phyloP scores from a whole-genome alignment of 805 yeast genomes.

The Suhomyces sp. region DNA sequence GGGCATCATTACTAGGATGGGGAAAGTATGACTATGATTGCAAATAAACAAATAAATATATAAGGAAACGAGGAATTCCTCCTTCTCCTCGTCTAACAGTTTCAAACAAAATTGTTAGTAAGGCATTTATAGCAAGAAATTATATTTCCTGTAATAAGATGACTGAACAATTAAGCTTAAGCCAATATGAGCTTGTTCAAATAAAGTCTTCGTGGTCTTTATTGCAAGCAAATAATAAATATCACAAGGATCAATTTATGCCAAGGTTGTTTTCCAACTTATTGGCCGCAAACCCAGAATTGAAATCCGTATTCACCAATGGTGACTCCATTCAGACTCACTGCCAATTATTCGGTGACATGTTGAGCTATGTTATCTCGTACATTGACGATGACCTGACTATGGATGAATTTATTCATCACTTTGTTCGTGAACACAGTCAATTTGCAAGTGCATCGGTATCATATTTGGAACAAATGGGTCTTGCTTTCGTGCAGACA shows the following conservation, averaged over 20 bases:
- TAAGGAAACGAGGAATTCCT: neutral
- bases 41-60: neutral
- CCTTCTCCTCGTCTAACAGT: neutral
- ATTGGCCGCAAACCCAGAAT: conserved; percentile 27
- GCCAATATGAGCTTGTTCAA: conserved; percentile 15
- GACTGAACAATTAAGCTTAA: conserved; percentile 4
- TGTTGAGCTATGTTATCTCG: conserved; percentile 29
- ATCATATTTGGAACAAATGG: conserved; percentile 41
- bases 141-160: neutral
- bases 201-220: conserved; percentile 35
- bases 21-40: neutral
- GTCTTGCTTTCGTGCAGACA: conserved; percentile 36
- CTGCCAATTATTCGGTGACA: conserved; percentile 33
- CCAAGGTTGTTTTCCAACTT: conserved; percentile 33
- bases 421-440: conserved; percentile 31
- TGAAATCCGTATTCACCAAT: conserved; percentile 25
- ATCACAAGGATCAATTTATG: conserved; percentile 29
- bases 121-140: neutral
- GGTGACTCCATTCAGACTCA: conserved; percentile 27
- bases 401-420: conserved; percentile 33
- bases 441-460: conserved; percentile 21
- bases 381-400: conserved; percentile 26
- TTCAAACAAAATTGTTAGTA: neutral
- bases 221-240: conserved; percentile 26
- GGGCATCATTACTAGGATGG: conserved; percentile 1